phyloP scores from a whole-genome alignment of 192 early-diverging fungal genomes.

The Entomortierella beljakovae region DNA sequence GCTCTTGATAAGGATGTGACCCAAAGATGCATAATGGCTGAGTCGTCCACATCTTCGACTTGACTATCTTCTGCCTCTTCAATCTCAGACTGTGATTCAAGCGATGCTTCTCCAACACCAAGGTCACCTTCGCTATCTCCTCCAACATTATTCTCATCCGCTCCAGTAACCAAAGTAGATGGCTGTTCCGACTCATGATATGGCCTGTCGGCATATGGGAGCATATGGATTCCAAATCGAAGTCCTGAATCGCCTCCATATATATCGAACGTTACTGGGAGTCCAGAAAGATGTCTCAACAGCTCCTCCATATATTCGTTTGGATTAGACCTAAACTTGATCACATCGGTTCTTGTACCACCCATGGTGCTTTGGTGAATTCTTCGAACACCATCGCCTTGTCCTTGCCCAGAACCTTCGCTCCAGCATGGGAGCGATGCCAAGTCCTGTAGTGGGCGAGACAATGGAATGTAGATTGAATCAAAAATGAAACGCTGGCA shows the following conservation, averaged over 20 bases:
- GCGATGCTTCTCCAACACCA: constrained; percentile 30
- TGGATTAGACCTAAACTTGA: constrained; percentile 74
- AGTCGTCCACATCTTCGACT: constrained; percentile 50
- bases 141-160: constrained; percentile 61
- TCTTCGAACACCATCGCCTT: constrained; percentile 35
- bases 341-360: constrained; percentile 45
- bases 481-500: constrained; percentile 71
- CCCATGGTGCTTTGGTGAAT: constrained; percentile 55
- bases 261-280: constrained; percentile 80
- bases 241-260: constrained; percentile 70
- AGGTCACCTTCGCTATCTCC: constrained; percentile 53
- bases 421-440: constrained; percentile 54
- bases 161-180: constrained; percentile 72
- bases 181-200: constrained; percentile 57
- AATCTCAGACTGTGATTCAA: background rate
- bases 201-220: constrained; percentile 39
- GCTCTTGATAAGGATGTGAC: constrained; percentile 74
- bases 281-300: constrained; percentile 73
- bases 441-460: constrained; percentile 57
- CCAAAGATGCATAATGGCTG: constrained; percentile 73
- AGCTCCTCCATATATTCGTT: constrained; percentile 74
- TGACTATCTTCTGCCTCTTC: constrained; percentile 14
- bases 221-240: constrained; percentile 37
- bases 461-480: constrained; percentile 63
- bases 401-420: constrained; percentile 52